Conservation (phyloP, 257 asterid species). For the Thymus mandschuricus region DNA sequence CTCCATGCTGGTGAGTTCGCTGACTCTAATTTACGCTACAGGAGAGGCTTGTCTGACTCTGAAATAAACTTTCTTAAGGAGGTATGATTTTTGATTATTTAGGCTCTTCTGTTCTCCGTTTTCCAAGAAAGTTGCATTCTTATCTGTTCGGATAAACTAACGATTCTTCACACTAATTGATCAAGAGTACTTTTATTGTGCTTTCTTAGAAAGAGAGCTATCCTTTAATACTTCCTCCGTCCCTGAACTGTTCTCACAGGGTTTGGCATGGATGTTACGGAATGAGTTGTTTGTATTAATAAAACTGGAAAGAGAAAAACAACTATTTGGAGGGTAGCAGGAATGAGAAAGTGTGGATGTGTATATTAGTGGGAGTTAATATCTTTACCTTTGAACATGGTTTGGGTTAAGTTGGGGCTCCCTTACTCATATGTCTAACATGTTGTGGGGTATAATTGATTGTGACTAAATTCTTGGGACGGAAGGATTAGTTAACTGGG, state of each 20-base stretch:
- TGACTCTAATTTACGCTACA: conserved; percentile 44
- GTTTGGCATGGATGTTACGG: too few species aligned
- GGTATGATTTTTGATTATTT: conserved; percentile 51
- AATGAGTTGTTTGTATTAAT: too few species aligned
- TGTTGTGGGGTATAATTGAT: too few species aligned
- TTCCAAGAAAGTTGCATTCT: conserved; percentile 22
- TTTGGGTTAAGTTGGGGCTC: too few species aligned
- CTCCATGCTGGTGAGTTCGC: conserved; percentile 32
- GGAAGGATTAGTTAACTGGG: conserved; percentile 17
- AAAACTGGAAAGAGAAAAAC: too few species aligned
- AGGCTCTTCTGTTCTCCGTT: conserved; percentile 15
- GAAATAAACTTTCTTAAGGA: conserved; percentile 80
- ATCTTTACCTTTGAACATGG: too few species aligned
- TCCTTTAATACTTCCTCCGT: background rate
- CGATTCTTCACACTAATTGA: conserved; percentile 5
- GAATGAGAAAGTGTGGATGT: too few species aligned
- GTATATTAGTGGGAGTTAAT: too few species aligned
- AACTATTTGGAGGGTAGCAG: too few species aligned
- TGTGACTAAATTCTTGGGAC: too few species aligned
- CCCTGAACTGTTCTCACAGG: too few species aligned
- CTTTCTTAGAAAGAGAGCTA: conserved; percentile 8
- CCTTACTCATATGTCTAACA: too few species aligned
- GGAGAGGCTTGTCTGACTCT: conserved; percentile 92
- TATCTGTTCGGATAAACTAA: conserved; percentile 18
- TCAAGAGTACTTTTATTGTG: background rate